Conservation (phyloP, 148 eudicot species). For the Chenopodium suecicum region DNA sequence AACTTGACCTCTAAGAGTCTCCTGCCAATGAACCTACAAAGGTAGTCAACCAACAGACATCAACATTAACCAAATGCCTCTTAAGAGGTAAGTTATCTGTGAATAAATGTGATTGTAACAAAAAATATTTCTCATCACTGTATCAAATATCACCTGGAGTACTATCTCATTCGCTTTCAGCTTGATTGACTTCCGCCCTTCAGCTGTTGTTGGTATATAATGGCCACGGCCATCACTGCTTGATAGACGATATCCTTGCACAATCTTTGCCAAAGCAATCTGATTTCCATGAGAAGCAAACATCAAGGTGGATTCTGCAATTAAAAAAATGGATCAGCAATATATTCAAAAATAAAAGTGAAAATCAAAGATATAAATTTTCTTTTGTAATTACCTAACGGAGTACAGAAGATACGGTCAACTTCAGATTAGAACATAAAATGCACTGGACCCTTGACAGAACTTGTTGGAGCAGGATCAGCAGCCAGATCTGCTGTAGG, state of each 20-base stretch:
- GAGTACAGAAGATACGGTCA: slow-evolving; percentile 92
- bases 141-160: slow-evolving; percentile 50
- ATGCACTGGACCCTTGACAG: slow-evolving; percentile 83
- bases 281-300: slow-evolving; percentile 90
- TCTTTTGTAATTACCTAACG: slow-evolving; percentile 60
- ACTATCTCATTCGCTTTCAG: slow-evolving; percentile 84
- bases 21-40: slow-evolving; percentile 93
- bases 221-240: slow-evolving; percentile 78
- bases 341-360: slow-evolving; percentile 7
- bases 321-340: slow-evolving; percentile 32
- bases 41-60: slow-evolving; percentile 10
- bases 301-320: slow-evolving; percentile 82
- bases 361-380: slow-evolving; percentile 1
- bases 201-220: slow-evolving; percentile 74
- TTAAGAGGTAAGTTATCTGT: neutral
- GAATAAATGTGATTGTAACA: neutral
- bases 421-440: slow-evolving; percentile 93
- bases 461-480: slow-evolving; percentile 43
- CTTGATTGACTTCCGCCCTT: slow-evolving; percentile 80
- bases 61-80: neutral
- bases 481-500: slow-evolving; percentile 54
- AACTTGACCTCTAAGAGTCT: slow-evolving; percentile 91
- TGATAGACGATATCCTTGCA: slow-evolving; percentile 80
- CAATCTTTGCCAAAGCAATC: slow-evolving; percentile 85
- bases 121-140: too few relatives aligned